A percentile compares a stretch with the other conserved stretches of the same genome.
phyloP scores from a whole-genome alignment of 2,329 filamentous ascomycete species.

The Stagonosporopsis chrysanthemi region DNA sequence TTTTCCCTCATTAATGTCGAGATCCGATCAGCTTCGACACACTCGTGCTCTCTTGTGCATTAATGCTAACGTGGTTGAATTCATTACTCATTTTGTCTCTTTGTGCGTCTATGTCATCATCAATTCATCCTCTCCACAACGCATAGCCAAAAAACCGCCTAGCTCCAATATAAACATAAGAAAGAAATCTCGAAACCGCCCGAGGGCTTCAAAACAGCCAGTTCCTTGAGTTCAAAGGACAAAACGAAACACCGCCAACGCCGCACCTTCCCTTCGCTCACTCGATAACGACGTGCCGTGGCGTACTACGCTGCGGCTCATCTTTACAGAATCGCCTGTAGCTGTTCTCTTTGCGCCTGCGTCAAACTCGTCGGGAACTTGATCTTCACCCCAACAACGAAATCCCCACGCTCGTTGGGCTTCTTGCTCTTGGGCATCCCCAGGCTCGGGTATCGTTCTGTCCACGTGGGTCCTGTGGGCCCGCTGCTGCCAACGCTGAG shows the following conservation, averaged over 20 bases:
- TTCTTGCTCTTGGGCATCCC: slow-evolving; percentile 97
- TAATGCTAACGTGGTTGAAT: not conserved
- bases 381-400: slow-evolving; percentile 89
- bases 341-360: slow-evolving; percentile 75
- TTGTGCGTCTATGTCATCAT: not conserved
- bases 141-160: not conserved
- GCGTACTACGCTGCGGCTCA: too few species aligned
- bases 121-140: not conserved
- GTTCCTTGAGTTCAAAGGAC: not conserved
- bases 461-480: slow-evolving; percentile 83
- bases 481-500: slow-evolving; percentile 80
- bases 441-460: slow-evolving; percentile 81
- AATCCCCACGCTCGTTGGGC: slow-evolving; percentile 81
- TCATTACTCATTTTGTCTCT: not conserved
- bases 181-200: not conserved
- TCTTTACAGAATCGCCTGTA: slow-evolving; percentile 75
- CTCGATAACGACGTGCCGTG: not conserved
- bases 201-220: not conserved
- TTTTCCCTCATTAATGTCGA: too few species aligned
- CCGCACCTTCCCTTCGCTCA: slow-evolving; percentile 19
- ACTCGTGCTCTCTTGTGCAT: too few species aligned
- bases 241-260: slow-evolving; percentile 27
- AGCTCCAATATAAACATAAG: not conserved
- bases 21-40: too few species aligned
- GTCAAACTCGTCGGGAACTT: slow-evolving; percentile 87